Evolutionary conservation across 441 rosid species (phyloP).

Genomic region (Capsella rubella): DNA sequence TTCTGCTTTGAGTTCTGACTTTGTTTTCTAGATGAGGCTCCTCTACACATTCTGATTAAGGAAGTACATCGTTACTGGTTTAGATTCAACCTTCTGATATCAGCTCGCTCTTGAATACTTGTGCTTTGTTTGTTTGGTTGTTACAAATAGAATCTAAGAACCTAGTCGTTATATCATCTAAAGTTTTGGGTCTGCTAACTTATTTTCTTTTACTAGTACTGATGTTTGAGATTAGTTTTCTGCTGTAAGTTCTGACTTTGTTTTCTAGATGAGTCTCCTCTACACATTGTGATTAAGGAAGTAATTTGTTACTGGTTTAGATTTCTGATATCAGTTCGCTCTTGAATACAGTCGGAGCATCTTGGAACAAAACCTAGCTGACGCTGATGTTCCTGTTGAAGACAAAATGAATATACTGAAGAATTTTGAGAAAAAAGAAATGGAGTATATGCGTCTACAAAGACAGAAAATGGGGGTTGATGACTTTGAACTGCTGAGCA

Average conservation of each 20-base stretch:
- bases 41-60: neutral
- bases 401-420: constrained; percentile 51
- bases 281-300: neutral
- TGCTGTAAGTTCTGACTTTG: neutral
- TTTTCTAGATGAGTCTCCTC: neutral
- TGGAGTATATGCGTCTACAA: constrained; percentile 55
- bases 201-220: neutral
- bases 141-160: constrained; percentile 5
- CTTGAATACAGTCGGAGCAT: constrained; percentile 45
- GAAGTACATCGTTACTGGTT: constrained; percentile 7
- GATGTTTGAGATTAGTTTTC: constrained; percentile 6
- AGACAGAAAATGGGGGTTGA: constrained; percentile 60
- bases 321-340: constrained; percentile 27
- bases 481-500: constrained; percentile 54
- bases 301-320: constrained; percentile 16
- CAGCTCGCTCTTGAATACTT: constrained; percentile 31
- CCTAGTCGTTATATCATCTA: neutral
- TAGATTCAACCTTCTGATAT: constrained; percentile 20
- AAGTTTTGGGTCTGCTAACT: neutral
- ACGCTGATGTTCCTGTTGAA: constrained; percentile 56
- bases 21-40: neutral
- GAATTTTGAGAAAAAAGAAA: constrained; percentile 54
- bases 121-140: neutral
- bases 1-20: neutral
- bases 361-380: constrained; percentile 54